Percentiles rank a stretch among this genome's conserved stretches.
Conservation (phyloP, 2,329 filamentous ascomycete species). For the Xylariaceae sp. region DNA sequence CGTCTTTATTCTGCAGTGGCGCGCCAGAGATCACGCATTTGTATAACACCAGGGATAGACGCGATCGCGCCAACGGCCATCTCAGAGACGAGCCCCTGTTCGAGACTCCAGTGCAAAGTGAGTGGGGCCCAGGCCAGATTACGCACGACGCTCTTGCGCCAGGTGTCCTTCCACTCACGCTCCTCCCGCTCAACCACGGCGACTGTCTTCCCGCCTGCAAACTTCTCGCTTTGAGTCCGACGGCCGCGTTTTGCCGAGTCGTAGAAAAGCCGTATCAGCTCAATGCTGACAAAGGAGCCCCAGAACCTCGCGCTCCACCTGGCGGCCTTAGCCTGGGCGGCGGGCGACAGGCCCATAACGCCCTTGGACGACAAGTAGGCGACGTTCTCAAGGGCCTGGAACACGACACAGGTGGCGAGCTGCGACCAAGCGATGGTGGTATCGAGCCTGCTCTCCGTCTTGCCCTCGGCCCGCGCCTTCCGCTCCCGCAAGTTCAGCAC, state of each 20-base stretch:
- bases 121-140: conserved; percentile 76
- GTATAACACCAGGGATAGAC: conserved; percentile 31
- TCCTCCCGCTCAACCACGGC: conserved; percentile 28
- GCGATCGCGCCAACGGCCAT: conserved; percentile 55
- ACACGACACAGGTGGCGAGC: conserved; percentile 60
- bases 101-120: conserved; percentile 76
- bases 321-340: conserved; percentile 56
- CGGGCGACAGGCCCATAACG: conserved; percentile 54
- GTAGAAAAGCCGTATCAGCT: conserved; percentile 60
- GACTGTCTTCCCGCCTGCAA: conserved; percentile 39
- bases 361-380: conserved; percentile 72
- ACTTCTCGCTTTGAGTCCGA: conserved; percentile 31
- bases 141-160: conserved; percentile 61
- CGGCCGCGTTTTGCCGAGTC: conserved; percentile 37
- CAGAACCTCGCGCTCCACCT: conserved; percentile 75
- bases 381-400: conserved; percentile 78
- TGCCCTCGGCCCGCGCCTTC: conserved; percentile 30
- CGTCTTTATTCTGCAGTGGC: conserved; percentile 25
- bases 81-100: conserved; percentile 58
- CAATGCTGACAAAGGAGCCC: conserved; percentile 70
- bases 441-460: conserved; percentile 40
- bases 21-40: conserved; percentile 31
- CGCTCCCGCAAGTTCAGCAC: conserved; percentile 32
- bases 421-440: conserved; percentile 58
- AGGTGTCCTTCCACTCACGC: conserved; percentile 43